Conservation (phyloP, 2,329 filamentous ascomycete genomes). For the Cladosporium sp. region DNA sequence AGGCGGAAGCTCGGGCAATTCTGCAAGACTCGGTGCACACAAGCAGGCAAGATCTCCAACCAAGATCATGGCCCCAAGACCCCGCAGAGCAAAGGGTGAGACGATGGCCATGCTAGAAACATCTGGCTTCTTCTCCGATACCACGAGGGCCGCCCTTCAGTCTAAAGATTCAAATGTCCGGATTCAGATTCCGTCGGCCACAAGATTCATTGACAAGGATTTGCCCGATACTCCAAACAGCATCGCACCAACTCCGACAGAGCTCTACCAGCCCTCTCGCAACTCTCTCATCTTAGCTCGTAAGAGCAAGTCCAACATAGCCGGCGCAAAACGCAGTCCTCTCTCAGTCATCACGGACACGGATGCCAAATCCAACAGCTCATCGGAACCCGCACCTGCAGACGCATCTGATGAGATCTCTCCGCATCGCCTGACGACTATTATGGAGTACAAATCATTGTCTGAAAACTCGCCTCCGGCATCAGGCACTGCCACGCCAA, state of each 20-base stretch:
- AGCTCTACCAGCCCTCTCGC: slow-evolving; percentile 18
- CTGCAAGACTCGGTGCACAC: background rate
- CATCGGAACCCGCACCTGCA: background rate
- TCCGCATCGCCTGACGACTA: slow-evolving; percentile 20
- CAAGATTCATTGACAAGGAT: slow-evolving; percentile 21
- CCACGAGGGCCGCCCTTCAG: slow-evolving; percentile 12
- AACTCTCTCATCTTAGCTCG: background rate
- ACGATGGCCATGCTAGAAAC: slow-evolving; percentile 31
- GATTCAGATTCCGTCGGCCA: slow-evolving; percentile 22
- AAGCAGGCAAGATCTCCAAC: background rate
- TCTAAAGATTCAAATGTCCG: slow-evolving; percentile 4
- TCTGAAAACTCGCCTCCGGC: slow-evolving; percentile 21
- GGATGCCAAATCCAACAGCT: slow-evolving; percentile 13
- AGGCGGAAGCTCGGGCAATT: background rate
- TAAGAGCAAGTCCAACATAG: background rate
- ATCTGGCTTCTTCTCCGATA: slow-evolving; percentile 25
- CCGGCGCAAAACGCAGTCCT: slow-evolving; percentile 18
- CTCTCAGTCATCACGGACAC: slow-evolving; percentile 22
- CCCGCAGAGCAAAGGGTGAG: slow-evolving; percentile 21
- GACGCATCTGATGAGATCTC: slow-evolving; percentile 11
- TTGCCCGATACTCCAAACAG: slow-evolving; percentile 23
- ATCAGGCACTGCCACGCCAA: slow-evolving; percentile 19
- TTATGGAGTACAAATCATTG: slow-evolving; percentile 16
- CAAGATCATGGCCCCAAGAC: background rate
- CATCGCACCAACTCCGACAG: slow-evolving; percentile 20